phyloP scores from a whole-genome alignment of 768 basidiomycete species.

The Cantharellus anzutake region DNA sequence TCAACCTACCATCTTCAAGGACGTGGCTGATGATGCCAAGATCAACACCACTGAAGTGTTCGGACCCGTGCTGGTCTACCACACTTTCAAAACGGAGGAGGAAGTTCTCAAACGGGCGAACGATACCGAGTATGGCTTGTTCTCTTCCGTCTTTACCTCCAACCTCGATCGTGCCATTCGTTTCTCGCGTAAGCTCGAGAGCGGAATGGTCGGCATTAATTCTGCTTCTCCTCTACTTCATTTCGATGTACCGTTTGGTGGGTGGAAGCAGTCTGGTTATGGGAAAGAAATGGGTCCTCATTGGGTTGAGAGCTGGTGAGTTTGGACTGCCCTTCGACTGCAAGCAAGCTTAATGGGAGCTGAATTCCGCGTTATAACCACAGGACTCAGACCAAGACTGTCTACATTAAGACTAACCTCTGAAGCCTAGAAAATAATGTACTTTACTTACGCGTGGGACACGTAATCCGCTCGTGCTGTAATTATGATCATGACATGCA shows the following conservation, averaged over 20 bases:
- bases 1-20: constrained; percentile 43
- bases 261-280: constrained; percentile 2
- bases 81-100: constrained; percentile 51
- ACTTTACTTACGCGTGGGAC: not conserved
- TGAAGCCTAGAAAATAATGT: not conserved
- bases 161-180: constrained; percentile 21
- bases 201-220: constrained; percentile 19
- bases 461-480: not conserved
- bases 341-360: not conserved
- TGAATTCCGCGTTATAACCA: not conserved
- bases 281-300: not conserved
- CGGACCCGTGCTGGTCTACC: constrained; percentile 45
- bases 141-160: constrained; percentile 67
- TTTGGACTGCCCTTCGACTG: not conserved
- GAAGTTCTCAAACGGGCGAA: constrained; percentile 39
- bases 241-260: constrained; percentile 8
- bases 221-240: not conserved
- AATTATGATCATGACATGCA: not conserved
- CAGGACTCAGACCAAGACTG: not conserved
- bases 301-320: not conserved
- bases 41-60: constrained; percentile 52
- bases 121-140: constrained; percentile 72
- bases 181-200: constrained; percentile 20
- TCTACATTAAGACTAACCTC: not conserved
- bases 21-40: constrained; percentile 45